Conservation (phyloP, 257 asterid genomes). For the Capsicum rhomboideum region DNA sequence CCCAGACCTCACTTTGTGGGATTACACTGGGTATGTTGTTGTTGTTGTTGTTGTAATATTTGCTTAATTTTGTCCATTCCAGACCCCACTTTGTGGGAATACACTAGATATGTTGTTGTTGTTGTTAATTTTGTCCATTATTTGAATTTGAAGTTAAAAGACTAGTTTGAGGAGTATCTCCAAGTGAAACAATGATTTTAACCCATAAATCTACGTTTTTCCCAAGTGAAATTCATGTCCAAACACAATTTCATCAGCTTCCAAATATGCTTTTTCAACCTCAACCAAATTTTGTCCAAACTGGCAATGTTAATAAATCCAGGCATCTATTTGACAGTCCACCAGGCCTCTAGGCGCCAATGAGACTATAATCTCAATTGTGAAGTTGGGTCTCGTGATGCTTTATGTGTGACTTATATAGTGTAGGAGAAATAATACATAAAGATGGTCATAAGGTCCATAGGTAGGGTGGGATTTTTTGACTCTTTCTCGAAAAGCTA, state of each 20-base stretch:
- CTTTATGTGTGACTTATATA: not conserved
- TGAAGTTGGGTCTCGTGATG: not conserved
- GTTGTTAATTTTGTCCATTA: no score
- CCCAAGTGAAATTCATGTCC: not conserved
- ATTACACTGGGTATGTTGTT: no score
- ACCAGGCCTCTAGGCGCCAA: not conserved
- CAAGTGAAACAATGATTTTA: not conserved
- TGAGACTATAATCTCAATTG: not conserved
- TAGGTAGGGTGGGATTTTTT: not conserved
- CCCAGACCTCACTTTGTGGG: no score
- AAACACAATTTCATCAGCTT: not conserved
- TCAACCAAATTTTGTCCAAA: not conserved
- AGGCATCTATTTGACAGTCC: not conserved
- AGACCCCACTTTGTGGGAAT: no score
- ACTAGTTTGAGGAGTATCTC: not conserved
- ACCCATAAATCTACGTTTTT: not conserved
- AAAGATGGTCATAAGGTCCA: not conserved
- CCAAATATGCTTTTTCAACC: not conserved
- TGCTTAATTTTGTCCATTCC: no score
- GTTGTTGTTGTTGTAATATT: no score
- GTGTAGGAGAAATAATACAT: not conserved
- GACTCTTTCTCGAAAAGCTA: not conserved
- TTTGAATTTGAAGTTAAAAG: not conserved
- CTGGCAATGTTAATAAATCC: not conserved
- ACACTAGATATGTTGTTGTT: no score